Percentiles rank a stretch among this genome's conserved stretches.
Evolutionary conservation across 306 rosid species (phyloP).

Genomic region (Psophocarpus tetragonolobus): DNA sequence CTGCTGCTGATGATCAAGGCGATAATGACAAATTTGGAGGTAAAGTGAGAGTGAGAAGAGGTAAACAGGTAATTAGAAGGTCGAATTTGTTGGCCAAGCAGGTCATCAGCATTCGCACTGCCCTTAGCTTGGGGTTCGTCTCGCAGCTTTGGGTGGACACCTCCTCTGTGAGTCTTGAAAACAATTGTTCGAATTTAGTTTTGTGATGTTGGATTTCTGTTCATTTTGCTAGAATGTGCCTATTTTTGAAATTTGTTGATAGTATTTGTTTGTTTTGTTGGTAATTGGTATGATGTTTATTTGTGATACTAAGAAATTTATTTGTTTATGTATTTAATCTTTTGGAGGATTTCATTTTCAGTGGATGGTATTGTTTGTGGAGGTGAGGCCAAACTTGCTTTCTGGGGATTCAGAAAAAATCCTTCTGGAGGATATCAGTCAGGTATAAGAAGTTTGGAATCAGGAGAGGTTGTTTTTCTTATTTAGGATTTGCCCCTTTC

Average conservation of each 20-base stretch:
- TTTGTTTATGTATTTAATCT: not conserved
- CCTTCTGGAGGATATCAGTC: conserved; percentile 77
- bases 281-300: not conserved
- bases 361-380: conserved; percentile 85
- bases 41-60: conserved; percentile 48
- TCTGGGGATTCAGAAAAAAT: conserved; percentile 90
- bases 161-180: conserved; percentile 55
- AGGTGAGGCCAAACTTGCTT: conserved; percentile 84
- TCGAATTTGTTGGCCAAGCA: conserved; percentile 88
- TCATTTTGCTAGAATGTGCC: not conserved
- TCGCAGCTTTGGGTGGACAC: conserved; percentile 97
- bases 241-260: not conserved
- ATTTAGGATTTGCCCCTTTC: not conserved
- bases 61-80: conserved; percentile 67
- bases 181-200: not conserved
- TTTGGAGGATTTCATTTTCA: conserved; percentile 40
- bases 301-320: not conserved
- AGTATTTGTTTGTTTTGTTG: conserved; percentile 12
- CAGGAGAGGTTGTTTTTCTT: not conserved
- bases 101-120: conserved; percentile 71
- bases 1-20: conserved; percentile 44
- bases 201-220: not conserved
- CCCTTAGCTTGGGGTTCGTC: conserved; percentile 82
- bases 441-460: conserved; percentile 51
- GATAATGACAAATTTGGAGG: conserved; percentile 43